A percentile compares a stretch with the other conserved stretches of the same genome.
Evolutionary conservation across 805 yeast genomes (phyloP).

Genomic region (Barnettozyma pratensis): DNA sequence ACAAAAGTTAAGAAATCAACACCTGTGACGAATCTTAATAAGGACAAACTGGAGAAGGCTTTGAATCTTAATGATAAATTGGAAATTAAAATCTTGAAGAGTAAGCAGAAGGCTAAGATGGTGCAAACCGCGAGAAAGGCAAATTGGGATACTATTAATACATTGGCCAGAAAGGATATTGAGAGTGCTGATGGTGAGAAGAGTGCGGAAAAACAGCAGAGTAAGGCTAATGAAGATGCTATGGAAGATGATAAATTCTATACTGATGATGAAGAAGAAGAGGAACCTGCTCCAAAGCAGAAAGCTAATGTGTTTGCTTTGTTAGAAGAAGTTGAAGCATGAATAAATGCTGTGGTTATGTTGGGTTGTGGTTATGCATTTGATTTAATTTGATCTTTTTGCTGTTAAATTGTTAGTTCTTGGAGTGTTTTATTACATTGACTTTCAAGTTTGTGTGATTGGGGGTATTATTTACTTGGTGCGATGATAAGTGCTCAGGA

Average conservation of each 20-base stretch:
- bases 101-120: conserved; percentile 57
- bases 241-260: conserved; percentile 22
- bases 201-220: conserved; percentile 16
- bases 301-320: conserved; percentile 26
- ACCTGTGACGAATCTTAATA: conserved; percentile 31
- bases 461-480: no score
- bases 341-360: neutral
- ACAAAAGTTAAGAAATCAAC: conserved; percentile 23
- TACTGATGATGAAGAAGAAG: conserved; percentile 14
- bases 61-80: conserved; percentile 49
- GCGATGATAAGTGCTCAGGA: no score
- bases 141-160: conserved; percentile 68
- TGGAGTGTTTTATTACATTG: no score
- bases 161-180: conserved; percentile 31
- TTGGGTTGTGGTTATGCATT: no score
- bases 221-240: conserved; percentile 11
- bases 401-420: no score
- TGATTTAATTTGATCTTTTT: no score
- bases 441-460: no score
- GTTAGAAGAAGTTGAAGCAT: conserved; percentile 30
- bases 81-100: conserved; percentile 57
- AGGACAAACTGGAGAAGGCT: conserved; percentile 42
- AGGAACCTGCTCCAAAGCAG: neutral
- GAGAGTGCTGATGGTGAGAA: conserved; percentile 3
- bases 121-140: conserved; percentile 61